These are phyloP conservation scores for Daedaleopsis nitida DNA, from an alignment of 768 basidiomycete species.

Conservation along the genomic window DNA sequence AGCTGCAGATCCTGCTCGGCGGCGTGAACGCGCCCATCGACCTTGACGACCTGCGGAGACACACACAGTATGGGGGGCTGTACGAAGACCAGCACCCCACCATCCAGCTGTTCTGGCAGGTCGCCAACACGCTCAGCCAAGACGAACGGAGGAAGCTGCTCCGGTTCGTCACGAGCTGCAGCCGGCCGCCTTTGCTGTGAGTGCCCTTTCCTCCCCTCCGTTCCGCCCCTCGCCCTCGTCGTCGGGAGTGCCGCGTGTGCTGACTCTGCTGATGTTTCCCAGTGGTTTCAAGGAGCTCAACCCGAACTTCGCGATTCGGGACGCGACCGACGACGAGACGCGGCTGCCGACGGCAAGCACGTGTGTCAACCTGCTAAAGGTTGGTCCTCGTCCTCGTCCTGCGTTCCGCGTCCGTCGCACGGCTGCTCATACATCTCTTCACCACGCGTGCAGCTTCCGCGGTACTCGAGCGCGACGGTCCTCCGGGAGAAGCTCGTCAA, in stretches of 20 bases:
- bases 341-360: slow-evolving; percentile 80
- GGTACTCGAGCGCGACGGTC: slow-evolving; percentile 61
- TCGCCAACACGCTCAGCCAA: slow-evolving; percentile 77
- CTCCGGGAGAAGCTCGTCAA: slow-evolving; percentile 79
- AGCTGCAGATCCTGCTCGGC: slow-evolving; percentile 89
- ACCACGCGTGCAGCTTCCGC: slow-evolving; percentile 55
- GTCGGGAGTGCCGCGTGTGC: too few species aligned
- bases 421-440: background rate
- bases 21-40: slow-evolving; percentile 87
- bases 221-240: too few species aligned
- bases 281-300: slow-evolving; percentile 86
- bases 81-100: slow-evolving; percentile 73
- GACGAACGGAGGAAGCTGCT: slow-evolving; percentile 78
- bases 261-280: background rate
- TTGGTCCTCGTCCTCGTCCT: slow-evolving; percentile 28
- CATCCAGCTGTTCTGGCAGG: slow-evolving; percentile 85
- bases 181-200: slow-evolving; percentile 83
- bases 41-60: slow-evolving; percentile 71
- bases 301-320: slow-evolving; percentile 88
- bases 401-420: background rate
- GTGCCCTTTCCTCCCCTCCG: too few species aligned
- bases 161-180: slow-evolving; percentile 92
- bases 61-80: slow-evolving; percentile 84
- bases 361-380: slow-evolving; percentile 92
- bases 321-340: slow-evolving; percentile 70